Conservation (phyloP, 2,329 filamentous ascomycete genomes). For the Colletotrichum sublineola region DNA sequence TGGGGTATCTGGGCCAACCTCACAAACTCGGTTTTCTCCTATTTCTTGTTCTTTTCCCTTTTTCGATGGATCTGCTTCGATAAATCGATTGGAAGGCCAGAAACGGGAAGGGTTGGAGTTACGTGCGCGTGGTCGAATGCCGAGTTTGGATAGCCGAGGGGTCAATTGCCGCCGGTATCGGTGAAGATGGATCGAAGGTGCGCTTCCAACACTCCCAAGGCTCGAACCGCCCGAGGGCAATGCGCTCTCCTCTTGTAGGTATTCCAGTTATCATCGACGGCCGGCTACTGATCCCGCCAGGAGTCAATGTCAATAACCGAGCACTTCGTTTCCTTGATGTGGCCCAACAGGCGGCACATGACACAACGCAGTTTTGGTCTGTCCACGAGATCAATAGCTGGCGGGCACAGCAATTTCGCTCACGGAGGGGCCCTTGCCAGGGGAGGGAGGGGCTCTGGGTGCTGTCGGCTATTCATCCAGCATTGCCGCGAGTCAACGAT, state of each 20-base stretch:
- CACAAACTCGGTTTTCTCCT: not conserved
- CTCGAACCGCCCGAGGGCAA: not conserved
- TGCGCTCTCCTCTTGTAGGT: constrained; percentile 1
- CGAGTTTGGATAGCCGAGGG: constrained; percentile 34
- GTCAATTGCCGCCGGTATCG: constrained; percentile 36
- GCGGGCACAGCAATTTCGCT: not conserved
- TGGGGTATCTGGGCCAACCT: constrained; percentile 4
- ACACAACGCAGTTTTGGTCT: not conserved
- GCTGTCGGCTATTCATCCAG: constrained; percentile 4
- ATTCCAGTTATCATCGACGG: not conserved
- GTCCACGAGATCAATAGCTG: not conserved
- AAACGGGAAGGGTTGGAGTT: constrained; percentile 13
- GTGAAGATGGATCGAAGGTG: not conserved
- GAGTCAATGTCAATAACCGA: not conserved
- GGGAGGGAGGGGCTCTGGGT: not conserved
- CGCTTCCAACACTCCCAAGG: not conserved
- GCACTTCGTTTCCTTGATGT: not conserved
- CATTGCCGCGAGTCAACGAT: not conserved
- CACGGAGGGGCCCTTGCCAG: not conserved
- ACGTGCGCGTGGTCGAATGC: constrained; percentile 16
- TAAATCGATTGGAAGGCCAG: not conserved
- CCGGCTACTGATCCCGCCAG: not conserved
- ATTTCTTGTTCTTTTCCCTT: not conserved
- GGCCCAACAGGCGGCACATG: not conserved
- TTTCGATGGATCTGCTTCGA: not conserved